Conservation (phyloP, 2,329 filamentous ascomycete species). For the Coniochaeta pulveracea region DNA sequence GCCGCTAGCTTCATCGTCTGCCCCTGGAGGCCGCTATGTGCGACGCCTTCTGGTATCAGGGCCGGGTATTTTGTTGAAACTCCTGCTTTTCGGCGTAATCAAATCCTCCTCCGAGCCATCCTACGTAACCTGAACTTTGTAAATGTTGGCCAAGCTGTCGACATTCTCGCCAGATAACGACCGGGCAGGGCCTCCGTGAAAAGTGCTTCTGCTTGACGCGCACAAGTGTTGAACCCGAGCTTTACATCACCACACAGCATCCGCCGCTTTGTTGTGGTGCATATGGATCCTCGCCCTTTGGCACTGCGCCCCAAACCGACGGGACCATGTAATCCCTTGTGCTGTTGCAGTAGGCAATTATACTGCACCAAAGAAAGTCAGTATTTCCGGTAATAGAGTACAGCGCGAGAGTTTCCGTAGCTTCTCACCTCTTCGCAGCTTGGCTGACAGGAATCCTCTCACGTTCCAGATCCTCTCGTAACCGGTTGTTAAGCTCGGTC, state of each 20-base stretch:
- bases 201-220: too few relatives aligned
- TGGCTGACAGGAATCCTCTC: slow-evolving; percentile 93
- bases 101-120: too few relatives aligned
- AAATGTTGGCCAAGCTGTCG: too few relatives aligned
- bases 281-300: slow-evolving; percentile 96
- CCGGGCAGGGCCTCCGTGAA: too few relatives aligned
- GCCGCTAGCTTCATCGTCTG: too few relatives aligned
- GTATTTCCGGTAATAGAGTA: slow-evolving; percentile 3
- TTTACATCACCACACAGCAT: slow-evolving; percentile 91
- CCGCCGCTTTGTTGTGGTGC: slow-evolving; percentile 85
- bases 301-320: slow-evolving; percentile 88
- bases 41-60: too few relatives aligned
- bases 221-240: background rate
- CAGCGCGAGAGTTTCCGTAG: background rate
- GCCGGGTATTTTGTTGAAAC: too few relatives aligned
- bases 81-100: too few relatives aligned
- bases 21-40: too few relatives aligned
- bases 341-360: slow-evolving; percentile 96
- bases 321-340: slow-evolving; percentile 99
- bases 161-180: too few relatives aligned
- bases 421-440: slow-evolving; percentile 68
- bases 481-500: slow-evolving; percentile 90
- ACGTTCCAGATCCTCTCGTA: slow-evolving; percentile 91
- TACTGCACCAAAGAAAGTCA: slow-evolving; percentile 38
- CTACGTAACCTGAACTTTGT: too few relatives aligned